Base-by-base conservation (phyloP, 1,284 basidiomycete species). In the Tylopilus sp. region DNA sequence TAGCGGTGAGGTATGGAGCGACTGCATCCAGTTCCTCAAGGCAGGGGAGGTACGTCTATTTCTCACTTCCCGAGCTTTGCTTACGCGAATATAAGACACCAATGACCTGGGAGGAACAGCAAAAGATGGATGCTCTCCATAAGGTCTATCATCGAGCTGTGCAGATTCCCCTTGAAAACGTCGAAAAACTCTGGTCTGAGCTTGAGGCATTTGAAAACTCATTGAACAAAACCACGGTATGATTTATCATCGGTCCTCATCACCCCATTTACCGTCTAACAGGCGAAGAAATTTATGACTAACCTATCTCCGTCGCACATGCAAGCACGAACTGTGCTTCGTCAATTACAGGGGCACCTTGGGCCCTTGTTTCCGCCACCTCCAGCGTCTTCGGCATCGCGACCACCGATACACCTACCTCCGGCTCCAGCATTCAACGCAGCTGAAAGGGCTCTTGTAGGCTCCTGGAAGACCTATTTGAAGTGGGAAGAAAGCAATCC, bases 401-500 rank as follows among this genome's bases (percentile, higher is more conserved):
- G 81, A 36, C 82, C 83, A 29, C 80, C 86, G 4, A 79, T 94
- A 7, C 87, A 86, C 72, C 81, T 98, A 4, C 95, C 96, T 0
- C 83, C 87, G 1, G 81, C 86, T 6, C 95, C 96, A 6, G 91
- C 88, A 19, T 97, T 93, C 82, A 89, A 87, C 62, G 81, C 86
- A 2, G 81, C 84, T 12, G 96, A 99, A 74, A 87, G 95, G 53
- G 84, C 87, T 19, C 85, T 94, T 41, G 89, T 96, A 7, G 89
- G 90, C 26, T 89, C 89, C 19, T 99, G 98, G 98, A 95, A 95
- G 72, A 84, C 87, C 4, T 99, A 98, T 77, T 81, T 99, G 59
- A 95, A 95, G 73, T 99, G 95, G 95, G 98, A 99, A 80, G 95
- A 98, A 78, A 87, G 87, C 69, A 99, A 99, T 74, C 98, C 97